Percentiles rank a stretch among this genome's conserved stretches.
Evolutionary conservation across 1,284 basidiomycete species (phyloP).

Genomic region (Macrocybe sp.): DNA sequence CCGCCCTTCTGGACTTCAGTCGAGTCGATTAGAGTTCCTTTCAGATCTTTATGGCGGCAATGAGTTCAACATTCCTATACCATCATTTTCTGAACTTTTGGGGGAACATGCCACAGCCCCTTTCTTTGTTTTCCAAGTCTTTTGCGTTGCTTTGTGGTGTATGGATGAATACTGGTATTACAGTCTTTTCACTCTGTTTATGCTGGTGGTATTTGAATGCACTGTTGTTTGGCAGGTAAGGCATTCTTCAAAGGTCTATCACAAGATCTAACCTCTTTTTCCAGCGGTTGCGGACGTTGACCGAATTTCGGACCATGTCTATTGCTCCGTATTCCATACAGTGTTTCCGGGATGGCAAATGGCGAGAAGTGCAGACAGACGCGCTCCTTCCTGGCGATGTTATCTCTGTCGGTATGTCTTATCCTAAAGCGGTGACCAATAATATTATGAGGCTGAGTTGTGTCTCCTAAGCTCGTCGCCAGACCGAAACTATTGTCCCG

Average conservation of each 20-base stretch:
- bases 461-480: constrained; percentile 54
- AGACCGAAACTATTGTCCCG: constrained; percentile 82
- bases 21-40: constrained; percentile 6
- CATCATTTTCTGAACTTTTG: constrained; percentile 86
- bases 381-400: constrained; percentile 88
- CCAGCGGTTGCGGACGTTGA: constrained; percentile 83
- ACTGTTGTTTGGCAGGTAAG: constrained; percentile 94
- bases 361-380: constrained; percentile 77
- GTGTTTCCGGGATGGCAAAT: constrained; percentile 75
- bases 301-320: constrained; percentile 94
- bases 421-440: too few relatives aligned
- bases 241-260: constrained; percentile 6
- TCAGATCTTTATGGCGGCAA: constrained; percentile 76
- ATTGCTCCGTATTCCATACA: constrained; percentile 85
- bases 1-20: constrained; percentile 47
- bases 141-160: constrained; percentile 94
- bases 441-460: neutral
- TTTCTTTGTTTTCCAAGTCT: constrained; percentile 95
- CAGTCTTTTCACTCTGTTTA: constrained; percentile 93
- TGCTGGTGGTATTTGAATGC: constrained; percentile 95
- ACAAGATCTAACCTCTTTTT: constrained; percentile 5
- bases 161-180: constrained; percentile 99
- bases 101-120: constrained; percentile 87
- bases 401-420: constrained; percentile 65
- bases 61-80: constrained; percentile 93